Base-by-base conservation (phyloP, 2,329 filamentous ascomycete genomes). In the Tolypocladium capitatum region DNA sequence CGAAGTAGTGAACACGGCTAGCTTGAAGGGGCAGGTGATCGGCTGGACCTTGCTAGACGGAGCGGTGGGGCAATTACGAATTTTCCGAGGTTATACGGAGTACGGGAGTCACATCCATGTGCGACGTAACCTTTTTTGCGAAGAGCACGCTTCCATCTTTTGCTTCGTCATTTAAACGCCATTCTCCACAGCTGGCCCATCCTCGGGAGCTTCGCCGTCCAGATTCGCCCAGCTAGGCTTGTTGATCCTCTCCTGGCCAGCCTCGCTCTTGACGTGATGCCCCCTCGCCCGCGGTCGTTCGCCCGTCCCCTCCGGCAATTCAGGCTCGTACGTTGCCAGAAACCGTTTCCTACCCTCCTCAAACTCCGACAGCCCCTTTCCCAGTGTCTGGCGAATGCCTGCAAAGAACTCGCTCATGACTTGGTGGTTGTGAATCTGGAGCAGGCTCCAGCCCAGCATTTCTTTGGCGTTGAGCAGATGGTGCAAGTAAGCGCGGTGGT, bases 361-460 rank as follows among this genome's bases (percentile, higher is more conserved):
- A 58, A 96, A 96, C 0, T 63, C 68, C 1, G 69, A 65, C 0
- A 68, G 58, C 21, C 83, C 76, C 3, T 69, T 56, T 3, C 52
- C 62, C 16, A 97, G 82, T 48, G 80, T 80, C 2, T 65, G 60
- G 20, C 91, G 80, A 7, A 95, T 71, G 0, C 72, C 76, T 0
- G 69, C 64, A 63, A 97, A 95, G 68, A 97, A 95, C 0, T 68
- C 58, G 42, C 78, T 74, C 46, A 94, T 65, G 8, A 84, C 68
- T 51, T 81, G 74, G 62, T 94, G 82, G 62, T 98, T 98, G 68
- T 98, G 92, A 4, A 95, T 75, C 63, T 97, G 91, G 8, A 98
- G 73, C 8, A 98, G 73, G 0, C 84, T 86, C 92, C 92, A 98
- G 24, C 84, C 91, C 5, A 96, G 79, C 92, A 98, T 97, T 66